phyloP scores from a whole-genome alignment of 805 yeast species.

The Metschnikowia koreensis region DNA sequence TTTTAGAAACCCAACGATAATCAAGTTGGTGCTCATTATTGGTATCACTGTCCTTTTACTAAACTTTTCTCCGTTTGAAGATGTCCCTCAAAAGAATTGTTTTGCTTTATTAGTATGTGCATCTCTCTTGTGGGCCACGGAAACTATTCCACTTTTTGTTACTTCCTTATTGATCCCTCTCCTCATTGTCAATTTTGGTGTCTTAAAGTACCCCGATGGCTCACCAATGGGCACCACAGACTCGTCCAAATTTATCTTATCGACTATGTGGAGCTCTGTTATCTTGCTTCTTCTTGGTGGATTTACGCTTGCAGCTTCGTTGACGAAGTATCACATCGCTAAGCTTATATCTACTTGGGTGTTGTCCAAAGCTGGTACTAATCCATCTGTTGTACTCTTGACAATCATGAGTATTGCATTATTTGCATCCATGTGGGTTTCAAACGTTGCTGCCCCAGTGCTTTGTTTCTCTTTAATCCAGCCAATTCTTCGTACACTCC shows the following conservation, averaged over 20 bases:
- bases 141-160: conserved; percentile 50
- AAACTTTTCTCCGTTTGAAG: conserved; percentile 57
- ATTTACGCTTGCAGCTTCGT: conserved; percentile 53
- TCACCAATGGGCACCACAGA: conserved; percentile 41
- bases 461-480: conserved; percentile 50
- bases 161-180: conserved; percentile 51
- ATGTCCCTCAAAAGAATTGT: conserved; percentile 66
- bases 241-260: conserved; percentile 45
- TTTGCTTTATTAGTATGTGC: conserved; percentile 62
- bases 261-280: conserved; percentile 55
- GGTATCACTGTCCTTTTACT: conserved; percentile 53
- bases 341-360: conserved; percentile 50
- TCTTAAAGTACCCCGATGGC: conserved; percentile 50
- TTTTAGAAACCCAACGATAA: conserved; percentile 26
- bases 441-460: conserved; percentile 57
- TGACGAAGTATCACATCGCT: conserved; percentile 53
- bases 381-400: conserved; percentile 46
- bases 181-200: conserved; percentile 44
- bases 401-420: conserved; percentile 52
- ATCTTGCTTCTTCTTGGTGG: conserved; percentile 53
- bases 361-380: conserved; percentile 49
- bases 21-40: conserved; percentile 48
- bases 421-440: conserved; percentile 57
- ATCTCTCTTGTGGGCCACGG: conserved; percentile 52
- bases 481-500: conserved; percentile 43